A percentile compares a stretch with the other conserved stretches of the same genome.
These are phyloP conservation scores for Boechera divaricarpa DNA, from an alignment of 345 rosid genomes.

Conservation along the genomic window DNA sequence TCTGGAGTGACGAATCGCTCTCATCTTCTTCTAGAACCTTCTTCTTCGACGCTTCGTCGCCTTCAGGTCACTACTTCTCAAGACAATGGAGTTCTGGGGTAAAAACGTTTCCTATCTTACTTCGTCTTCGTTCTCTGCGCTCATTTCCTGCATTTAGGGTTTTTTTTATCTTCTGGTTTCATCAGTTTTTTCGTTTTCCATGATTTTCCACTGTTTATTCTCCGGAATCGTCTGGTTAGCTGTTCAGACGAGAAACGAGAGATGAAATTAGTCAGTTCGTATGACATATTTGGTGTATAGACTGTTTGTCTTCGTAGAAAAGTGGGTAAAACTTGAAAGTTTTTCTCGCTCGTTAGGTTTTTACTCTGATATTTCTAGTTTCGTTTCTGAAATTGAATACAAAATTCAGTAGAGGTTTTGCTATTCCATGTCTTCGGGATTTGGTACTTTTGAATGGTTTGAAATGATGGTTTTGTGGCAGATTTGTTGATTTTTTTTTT, in stretches of 20 bases:
- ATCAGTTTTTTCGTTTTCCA: neutral
- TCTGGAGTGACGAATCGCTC: conserved; percentile 28
- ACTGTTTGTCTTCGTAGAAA: neutral
- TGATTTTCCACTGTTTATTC: conserved; percentile 12
- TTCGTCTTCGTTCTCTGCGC: neutral
- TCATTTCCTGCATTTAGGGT: conserved; percentile 3
- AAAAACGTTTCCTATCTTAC: conserved; percentile 12
- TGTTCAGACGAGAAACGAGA: neutral
- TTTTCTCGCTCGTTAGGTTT: neutral
- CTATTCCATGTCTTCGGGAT: neutral
- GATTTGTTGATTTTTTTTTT: neutral
- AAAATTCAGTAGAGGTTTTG: neutral
- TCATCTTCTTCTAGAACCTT: conserved; percentile 28
- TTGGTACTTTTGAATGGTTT: neutral
- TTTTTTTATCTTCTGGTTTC: conserved; percentile 5
- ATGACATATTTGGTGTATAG: conserved; percentile 1
- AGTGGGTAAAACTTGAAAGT: neutral
- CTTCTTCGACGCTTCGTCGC: conserved; percentile 34
- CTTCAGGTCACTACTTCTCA: conserved; percentile 3
- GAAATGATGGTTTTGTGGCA: neutral
- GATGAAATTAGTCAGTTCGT: neutral
- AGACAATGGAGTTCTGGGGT: conserved; percentile 71
- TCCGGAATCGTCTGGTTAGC: conserved; percentile 7
- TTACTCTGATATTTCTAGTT: neutral
- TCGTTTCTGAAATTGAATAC: neutral